phyloP scores from a whole-genome alignment of 192 early-diverging fungal species.

The Phycomyces blakesleeanus region DNA sequence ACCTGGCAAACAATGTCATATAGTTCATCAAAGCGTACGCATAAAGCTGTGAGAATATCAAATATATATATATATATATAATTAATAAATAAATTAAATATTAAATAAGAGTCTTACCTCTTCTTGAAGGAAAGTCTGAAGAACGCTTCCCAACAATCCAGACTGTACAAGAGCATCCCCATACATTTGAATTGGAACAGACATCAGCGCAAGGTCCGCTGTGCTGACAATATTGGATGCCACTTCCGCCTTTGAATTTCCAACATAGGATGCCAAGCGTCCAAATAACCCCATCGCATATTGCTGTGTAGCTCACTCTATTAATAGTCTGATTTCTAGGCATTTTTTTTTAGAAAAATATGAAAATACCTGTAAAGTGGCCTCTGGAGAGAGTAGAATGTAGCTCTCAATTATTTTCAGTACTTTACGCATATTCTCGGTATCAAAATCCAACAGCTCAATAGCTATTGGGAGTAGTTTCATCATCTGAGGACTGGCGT shows the following conservation, averaged over 20 bases:
- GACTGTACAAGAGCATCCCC: conserved; percentile 53
- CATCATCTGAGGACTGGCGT: conserved; percentile 49
- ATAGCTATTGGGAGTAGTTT: conserved; percentile 61
- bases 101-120: conserved; percentile 31
- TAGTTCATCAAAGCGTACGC: conserved; percentile 60
- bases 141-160: conserved; percentile 51
- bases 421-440: conserved; percentile 69
- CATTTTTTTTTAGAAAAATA: too few species aligned
- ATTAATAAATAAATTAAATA: neutral
- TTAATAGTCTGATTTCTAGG: conserved; percentile 4
- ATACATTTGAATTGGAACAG: conserved; percentile 39
- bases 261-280: conserved; percentile 10
- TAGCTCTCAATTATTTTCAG: conserved; percentile 88
- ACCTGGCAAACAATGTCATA: conserved; percentile 56
- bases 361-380: conserved; percentile 47
- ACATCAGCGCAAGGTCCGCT: conserved; percentile 54
- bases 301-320: neutral
- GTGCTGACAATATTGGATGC: conserved; percentile 55
- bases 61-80: neutral
- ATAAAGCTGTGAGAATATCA: conserved; percentile 31
- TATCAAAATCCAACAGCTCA: conserved; percentile 65
- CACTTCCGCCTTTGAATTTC: conserved; percentile 46
- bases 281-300: conserved; percentile 3
- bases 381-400: conserved; percentile 59
- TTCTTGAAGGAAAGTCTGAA: conserved; percentile 52